These are phyloP conservation scores for Pythium plurisporium DNA, from an alignment of 352 stramenopile genomes.

Conservation along the genomic window DNA sequence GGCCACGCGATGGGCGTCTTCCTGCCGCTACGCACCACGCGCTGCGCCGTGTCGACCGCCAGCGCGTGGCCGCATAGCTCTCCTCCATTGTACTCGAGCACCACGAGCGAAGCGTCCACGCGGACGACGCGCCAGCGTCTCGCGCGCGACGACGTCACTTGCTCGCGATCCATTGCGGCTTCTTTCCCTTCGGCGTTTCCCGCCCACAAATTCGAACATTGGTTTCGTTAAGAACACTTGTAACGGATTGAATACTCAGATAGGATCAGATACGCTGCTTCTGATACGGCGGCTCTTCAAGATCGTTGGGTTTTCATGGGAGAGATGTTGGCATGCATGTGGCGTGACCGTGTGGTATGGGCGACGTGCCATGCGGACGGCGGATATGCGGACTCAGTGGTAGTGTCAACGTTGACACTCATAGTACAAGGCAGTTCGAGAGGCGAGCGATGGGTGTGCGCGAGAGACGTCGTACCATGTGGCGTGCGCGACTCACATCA, in stretches of 20 bases:
- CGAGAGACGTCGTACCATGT: neutral
- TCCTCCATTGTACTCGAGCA: neutral
- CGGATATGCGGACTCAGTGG: neutral
- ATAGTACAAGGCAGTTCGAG: neutral
- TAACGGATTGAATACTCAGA: neutral
- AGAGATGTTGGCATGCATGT: constrained; percentile 1
- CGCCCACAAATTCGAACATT: neutral
- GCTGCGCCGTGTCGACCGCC: constrained; percentile 7
- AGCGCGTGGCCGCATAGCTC: constrained; percentile 1
- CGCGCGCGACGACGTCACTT: neutral
- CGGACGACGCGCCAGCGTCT: constrained; percentile 10
- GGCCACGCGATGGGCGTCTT: neutral
- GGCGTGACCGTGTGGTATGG: neutral
- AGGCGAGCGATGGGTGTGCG: neutral
- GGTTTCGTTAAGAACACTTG: neutral
- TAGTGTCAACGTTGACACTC: neutral
- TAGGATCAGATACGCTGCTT: constrained; percentile 26
- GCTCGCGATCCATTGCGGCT: constrained; percentile 11
- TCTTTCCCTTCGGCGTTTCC: neutral
- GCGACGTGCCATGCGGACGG: constrained; percentile 31
- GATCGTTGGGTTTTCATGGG: constrained; percentile 1
- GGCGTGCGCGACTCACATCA: neutral
- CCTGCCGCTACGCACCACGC: constrained; percentile 7
- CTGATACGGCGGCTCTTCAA: constrained; percentile 47
- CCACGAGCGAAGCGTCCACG: constrained; percentile 14